These are phyloP conservation scores for Lactarius tabidus DNA, from an alignment of 768 basidiomycete species.

Conservation along the genomic window DNA sequence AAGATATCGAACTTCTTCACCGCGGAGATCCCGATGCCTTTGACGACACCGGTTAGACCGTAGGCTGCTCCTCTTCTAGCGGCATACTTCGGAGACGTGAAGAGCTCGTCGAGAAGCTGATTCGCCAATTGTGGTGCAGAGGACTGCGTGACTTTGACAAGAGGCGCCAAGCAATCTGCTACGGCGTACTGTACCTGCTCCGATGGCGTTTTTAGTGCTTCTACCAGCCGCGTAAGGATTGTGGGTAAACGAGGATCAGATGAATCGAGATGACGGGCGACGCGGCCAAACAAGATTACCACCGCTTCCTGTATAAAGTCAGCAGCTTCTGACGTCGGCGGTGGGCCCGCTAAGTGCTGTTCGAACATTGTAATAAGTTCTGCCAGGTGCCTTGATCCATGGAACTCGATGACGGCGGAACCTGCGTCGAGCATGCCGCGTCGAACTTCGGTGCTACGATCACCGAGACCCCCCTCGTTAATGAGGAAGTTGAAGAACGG, in stretches of 20 bases:
- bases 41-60: slow-evolving; percentile 88
- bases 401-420: slow-evolving; percentile 73
- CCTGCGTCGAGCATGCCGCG: slow-evolving; percentile 86
- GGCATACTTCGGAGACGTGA: slow-evolving; percentile 81
- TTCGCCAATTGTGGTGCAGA: slow-evolving; percentile 66
- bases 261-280: slow-evolving; percentile 80
- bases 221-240: slow-evolving; percentile 82
- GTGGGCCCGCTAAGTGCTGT: slow-evolving; percentile 50
- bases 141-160: slow-evolving; percentile 66
- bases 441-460: slow-evolving; percentile 76
- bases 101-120: slow-evolving; percentile 69
- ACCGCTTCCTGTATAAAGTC: slow-evolving; percentile 94
- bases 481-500: slow-evolving; percentile 85
- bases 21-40: slow-evolving; percentile 81
- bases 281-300: slow-evolving; percentile 89
- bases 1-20: slow-evolving; percentile 85
- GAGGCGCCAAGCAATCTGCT: slow-evolving; percentile 88
- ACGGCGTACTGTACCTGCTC: slow-evolving; percentile 97
- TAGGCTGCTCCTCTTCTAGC: slow-evolving; percentile 96
- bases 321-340: slow-evolving; percentile 59
- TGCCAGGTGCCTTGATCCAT: slow-evolving; percentile 68
- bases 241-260: slow-evolving; percentile 71
- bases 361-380: slow-evolving; percentile 82
- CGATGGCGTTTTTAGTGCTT: slow-evolving; percentile 87
- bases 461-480: slow-evolving; percentile 81